Percentiles rank a stretch among this genome's conserved stretches.
phyloP scores from a whole-genome alignment of 148 eudicot species.

The Dianthus caryophyllus region DNA sequence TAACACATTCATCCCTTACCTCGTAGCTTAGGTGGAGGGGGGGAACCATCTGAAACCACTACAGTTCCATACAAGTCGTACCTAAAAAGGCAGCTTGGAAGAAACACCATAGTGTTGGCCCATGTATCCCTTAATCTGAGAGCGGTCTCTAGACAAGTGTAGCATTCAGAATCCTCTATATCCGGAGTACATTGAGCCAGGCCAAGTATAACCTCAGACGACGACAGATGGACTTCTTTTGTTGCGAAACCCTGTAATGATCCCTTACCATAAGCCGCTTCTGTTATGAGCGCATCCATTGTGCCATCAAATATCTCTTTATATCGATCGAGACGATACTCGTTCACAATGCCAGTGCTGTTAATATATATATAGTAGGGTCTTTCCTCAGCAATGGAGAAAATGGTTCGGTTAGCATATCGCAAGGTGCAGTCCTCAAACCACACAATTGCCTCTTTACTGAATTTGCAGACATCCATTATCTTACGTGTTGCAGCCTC shows the following conservation, averaged over 20 bases:
- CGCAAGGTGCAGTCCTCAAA: constrained; percentile 27
- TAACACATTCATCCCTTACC: no score
- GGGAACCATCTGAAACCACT: not conserved
- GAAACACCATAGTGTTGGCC: constrained; percentile 18
- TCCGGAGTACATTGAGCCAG: constrained; percentile 30
- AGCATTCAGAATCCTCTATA: constrained; percentile 20
- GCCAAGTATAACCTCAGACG: constrained; percentile 4
- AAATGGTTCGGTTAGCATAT: constrained; percentile 19
- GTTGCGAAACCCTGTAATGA: constrained; percentile 12
- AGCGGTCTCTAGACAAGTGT: constrained; percentile 17
- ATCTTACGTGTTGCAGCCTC: not conserved
- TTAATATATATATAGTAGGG: not conserved
- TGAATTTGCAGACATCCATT: not conserved
- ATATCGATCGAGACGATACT: constrained; percentile 1
- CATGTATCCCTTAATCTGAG: not conserved
- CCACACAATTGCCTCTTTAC: constrained; percentile 20
- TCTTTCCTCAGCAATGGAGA: not conserved
- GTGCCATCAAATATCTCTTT: not conserved
- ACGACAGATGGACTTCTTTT: not conserved
- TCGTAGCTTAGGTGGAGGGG: no score
- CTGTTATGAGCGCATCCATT: constrained; percentile 3
- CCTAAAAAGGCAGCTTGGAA: constrained; percentile 32
- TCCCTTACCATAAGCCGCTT: constrained; percentile 8
- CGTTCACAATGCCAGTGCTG: not conserved
- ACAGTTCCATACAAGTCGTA: constrained; percentile 14